A percentile compares a stretch with the other conserved stretches of the same genome.
Conservation (phyloP, 139 green algal genomes). For the Pycnococcus provasolii region DNA sequence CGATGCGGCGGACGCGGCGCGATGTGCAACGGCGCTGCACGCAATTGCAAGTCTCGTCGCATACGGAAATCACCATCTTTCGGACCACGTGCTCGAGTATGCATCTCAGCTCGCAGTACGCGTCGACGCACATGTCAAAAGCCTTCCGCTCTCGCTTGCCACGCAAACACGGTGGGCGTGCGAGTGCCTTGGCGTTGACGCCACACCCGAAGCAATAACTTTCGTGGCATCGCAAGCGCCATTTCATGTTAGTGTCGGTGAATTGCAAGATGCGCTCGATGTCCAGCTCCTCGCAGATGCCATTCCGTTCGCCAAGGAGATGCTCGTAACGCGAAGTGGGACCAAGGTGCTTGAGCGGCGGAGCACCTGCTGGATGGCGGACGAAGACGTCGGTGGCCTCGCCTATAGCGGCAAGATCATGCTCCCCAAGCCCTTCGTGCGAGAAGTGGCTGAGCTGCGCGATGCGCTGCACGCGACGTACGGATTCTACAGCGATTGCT, state of each 20-base stretch:
- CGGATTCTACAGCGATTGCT: slow-evolving; percentile 17
- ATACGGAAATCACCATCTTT: background rate
- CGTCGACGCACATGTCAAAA: background rate
- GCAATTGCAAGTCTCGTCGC: background rate
- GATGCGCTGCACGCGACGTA: background rate
- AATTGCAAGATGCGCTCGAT: background rate
- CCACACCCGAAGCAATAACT: background rate
- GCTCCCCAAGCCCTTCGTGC: slow-evolving; percentile 6
- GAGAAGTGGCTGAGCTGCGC: background rate
- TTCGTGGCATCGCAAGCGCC: background rate
- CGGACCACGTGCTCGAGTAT: background rate
- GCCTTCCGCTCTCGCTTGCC: background rate
- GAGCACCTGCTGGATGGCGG: slow-evolving; percentile 27
- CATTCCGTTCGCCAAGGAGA: slow-evolving; percentile 10
- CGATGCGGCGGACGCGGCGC: background rate
- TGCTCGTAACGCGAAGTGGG: slow-evolving; percentile 17
- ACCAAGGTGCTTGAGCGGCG: slow-evolving; percentile 18
- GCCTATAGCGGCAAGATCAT: slow-evolving; percentile 30
- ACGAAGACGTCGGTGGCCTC: slow-evolving; percentile 14
- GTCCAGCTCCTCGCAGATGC: background rate
- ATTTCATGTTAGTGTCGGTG: background rate
- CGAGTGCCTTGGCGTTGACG: background rate
- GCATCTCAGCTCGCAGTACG: background rate
- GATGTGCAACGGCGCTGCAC: background rate
- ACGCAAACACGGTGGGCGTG: background rate